Evolutionary conservation across 1,284 basidiomycete genomes (phyloP).

Genomic region (Rugosomyces carneus): DNA sequence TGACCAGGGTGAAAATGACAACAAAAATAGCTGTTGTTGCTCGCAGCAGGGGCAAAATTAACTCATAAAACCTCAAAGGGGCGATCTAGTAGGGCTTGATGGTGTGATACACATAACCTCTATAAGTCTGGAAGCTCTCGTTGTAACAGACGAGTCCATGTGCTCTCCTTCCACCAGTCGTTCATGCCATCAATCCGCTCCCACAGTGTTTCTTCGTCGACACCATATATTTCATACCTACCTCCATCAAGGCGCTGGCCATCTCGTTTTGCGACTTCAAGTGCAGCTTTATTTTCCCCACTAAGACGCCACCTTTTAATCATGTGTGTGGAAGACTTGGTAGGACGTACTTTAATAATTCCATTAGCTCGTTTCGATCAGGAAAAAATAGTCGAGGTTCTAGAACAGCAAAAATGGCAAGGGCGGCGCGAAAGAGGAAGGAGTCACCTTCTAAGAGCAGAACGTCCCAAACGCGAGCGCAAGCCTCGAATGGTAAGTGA

Average conservation of each 20-base stretch:
- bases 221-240: constrained; percentile 83
- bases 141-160: constrained; percentile 78
- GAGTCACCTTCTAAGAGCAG: constrained; percentile 83
- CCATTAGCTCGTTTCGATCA: constrained; percentile 67
- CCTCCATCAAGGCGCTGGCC: constrained; percentile 58
- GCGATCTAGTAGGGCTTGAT: too few relatives aligned
- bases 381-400: constrained; percentile 87
- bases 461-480: constrained; percentile 87
- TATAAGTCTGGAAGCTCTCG: constrained; percentile 85
- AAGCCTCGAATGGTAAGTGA: constrained; percentile 85
- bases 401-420: constrained; percentile 80
- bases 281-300: constrained; percentile 78
- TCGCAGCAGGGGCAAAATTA: not conserved
- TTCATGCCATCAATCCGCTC: constrained; percentile 74
- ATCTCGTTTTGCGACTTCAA: constrained; percentile 73
- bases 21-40: too few relatives aligned
- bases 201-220: constrained; percentile 81
- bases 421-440: constrained; percentile 76
- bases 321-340: constrained; percentile 6
- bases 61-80: not conserved
- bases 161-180: constrained; percentile 91
- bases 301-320: constrained; percentile 29
- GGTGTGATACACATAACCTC: constrained; percentile 3
- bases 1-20: too few relatives aligned
- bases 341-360: constrained; percentile 54